Percentiles rank a stretch among this genome's conserved stretches.
Conservation (phyloP, 2,329 filamentous ascomycete species). For the Monosporascus ibericus region DNA sequence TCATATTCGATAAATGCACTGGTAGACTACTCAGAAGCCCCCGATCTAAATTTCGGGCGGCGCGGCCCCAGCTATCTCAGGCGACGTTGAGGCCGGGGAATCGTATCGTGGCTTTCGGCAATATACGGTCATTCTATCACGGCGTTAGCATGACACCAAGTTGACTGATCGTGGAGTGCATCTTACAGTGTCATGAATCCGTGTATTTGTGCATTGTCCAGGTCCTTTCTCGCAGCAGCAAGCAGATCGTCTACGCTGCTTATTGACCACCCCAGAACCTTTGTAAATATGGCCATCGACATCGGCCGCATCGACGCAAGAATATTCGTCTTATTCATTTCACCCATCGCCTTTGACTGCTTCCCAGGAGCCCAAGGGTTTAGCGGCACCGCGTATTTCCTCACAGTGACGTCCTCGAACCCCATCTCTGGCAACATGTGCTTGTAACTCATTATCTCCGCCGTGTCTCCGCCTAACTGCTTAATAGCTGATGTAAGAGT, state of each 20-base stretch:
- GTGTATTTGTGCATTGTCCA: slow-evolving; percentile 21
- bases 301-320: not conserved
- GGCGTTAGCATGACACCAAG: slow-evolving; percentile 1
- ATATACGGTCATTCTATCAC: slow-evolving; percentile 21
- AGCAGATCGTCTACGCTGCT: slow-evolving; percentile 17
- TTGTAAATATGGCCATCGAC: not conserved
- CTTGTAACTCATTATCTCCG: not conserved
- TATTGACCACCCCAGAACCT: slow-evolving; percentile 17
- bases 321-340: not conserved
- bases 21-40: not conserved
- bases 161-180: not conserved
- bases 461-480: slow-evolving; percentile 2
- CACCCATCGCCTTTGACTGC: not conserved
- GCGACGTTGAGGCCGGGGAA: slow-evolving; percentile 9
- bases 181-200: slow-evolving; percentile 24
- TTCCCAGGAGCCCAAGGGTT: not conserved
- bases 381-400: not conserved
- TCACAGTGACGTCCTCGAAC: not conserved
- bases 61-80: not conserved
- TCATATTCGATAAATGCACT: no score
- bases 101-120: slow-evolving; percentile 19
- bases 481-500: not conserved
- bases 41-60: not conserved
- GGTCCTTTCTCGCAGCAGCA: slow-evolving; percentile 16
- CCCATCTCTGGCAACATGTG: not conserved